Evolutionary conservation across 2,329 filamentous ascomycete genomes (phyloP).

Genomic region (Ophidiomyces ophidiicola): DNA sequence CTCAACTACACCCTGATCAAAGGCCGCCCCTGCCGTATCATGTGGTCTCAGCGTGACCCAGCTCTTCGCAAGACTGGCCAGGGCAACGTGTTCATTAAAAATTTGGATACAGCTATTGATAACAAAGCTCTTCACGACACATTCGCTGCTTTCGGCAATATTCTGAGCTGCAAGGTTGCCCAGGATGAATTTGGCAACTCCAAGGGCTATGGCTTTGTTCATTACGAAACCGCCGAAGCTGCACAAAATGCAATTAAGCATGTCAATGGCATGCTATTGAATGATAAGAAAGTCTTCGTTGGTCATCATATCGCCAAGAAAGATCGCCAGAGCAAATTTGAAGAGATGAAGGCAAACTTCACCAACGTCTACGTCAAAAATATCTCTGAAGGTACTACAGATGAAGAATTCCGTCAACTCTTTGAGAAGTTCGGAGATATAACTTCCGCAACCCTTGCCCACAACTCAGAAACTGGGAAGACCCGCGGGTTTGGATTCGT

Average conservation of each 20-base stretch:
- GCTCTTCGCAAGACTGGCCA: slow-evolving; percentile 98
- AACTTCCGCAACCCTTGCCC: slow-evolving; percentile 86
- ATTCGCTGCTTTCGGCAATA: slow-evolving; percentile 97
- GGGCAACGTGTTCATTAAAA: slow-evolving; percentile 99
- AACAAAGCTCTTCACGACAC: slow-evolving; percentile 99
- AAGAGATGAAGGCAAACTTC: slow-evolving; percentile 99
- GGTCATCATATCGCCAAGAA: slow-evolving; percentile 99
- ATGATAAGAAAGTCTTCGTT: slow-evolving; percentile 99
- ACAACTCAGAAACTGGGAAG: slow-evolving; percentile 72
- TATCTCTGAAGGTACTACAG: slow-evolving; percentile 68
- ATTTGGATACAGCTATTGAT: slow-evolving; percentile 94
- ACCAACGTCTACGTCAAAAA: slow-evolving; percentile 99
- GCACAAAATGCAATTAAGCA: slow-evolving; percentile 97
- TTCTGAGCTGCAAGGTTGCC: slow-evolving; percentile 97
- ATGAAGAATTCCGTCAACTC: slow-evolving; percentile 86
- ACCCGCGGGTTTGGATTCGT: slow-evolving; percentile 93
- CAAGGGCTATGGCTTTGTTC: slow-evolving; percentile 97
- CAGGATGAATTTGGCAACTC: slow-evolving; percentile 94
- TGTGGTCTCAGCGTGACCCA: slow-evolving; percentile 99
- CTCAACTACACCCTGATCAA: slow-evolving; percentile 99
- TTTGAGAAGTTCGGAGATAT: slow-evolving; percentile 91
- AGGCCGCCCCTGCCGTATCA: slow-evolving; percentile 97
- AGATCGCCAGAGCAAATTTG: slow-evolving; percentile 99
- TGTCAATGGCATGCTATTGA: slow-evolving; percentile 98
- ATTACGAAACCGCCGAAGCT: slow-evolving; percentile 98